Base-by-base conservation (phyloP, 768 basidiomycete genomes). In the Termitomyces sp. region DNA sequence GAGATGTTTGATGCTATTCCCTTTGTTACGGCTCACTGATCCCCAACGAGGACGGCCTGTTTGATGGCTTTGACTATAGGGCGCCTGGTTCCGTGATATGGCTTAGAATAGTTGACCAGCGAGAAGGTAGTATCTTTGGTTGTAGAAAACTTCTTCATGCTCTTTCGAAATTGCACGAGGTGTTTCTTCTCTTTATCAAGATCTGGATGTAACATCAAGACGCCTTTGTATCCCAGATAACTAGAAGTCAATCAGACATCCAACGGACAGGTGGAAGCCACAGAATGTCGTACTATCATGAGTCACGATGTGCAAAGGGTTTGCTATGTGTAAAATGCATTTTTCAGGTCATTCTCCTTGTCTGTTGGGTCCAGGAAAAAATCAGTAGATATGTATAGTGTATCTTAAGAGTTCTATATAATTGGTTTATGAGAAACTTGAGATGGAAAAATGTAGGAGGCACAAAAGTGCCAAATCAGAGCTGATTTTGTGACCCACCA, bases 161-260 rank as follows among this genome's bases (percentile, higher is more conserved):
- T 86, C 55, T 80, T 77, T 19, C 85, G 76, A 59, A 88, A 87
- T 56, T 84, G 73, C 12, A 77, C 79, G 0, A 79, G 68, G 47
- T 77, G 72, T 46, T 70, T 63, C 51, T 74, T 75, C 45, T 77
- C 70, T 24, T 60, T 65, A 58, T 83, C 81, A 24, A 88, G 69
- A n/a, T 76, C 69, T 0, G 83, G 83, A 60, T 87, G 82, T 2
- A 85, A 68, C 82, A 84, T 84, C 21, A 86, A 65, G 6, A 87
- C 85, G 5, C 85, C 85, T 68, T 87, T 87, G 62, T 88, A 86
- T 9, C 85, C 85, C n/a, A 77, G 67, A 62, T 87, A 87, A 51
- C 84, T 86, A 28, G n/a, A 15, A 12, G 15, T 22, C 34, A 35
- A 35, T 48, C 21, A 48, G 21, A 22, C 34, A 35, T 54, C 14